These are phyloP conservation scores for Plectosphaerella cucumerina DNA, from an alignment of 2,329 filamentous ascomycete genomes.

Conservation along the genomic window DNA sequence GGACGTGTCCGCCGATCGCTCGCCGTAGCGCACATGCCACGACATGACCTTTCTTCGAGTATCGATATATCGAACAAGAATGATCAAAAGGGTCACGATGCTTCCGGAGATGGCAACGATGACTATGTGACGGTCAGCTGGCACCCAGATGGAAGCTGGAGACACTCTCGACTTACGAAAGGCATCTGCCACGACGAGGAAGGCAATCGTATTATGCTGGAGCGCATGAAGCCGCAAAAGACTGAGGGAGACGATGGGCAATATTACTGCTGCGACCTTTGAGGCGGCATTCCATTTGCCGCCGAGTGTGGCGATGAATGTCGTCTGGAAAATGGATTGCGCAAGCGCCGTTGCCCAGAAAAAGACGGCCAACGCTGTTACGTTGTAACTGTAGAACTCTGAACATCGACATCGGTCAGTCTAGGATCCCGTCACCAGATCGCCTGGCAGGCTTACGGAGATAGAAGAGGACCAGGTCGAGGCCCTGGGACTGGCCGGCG, in stretches of 20 bases:
- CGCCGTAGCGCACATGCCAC: slow-evolving; percentile 27
- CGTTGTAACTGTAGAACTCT: slow-evolving; percentile 49
- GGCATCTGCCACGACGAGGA: slow-evolving; percentile 3
- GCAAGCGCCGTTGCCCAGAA: slow-evolving; percentile 26
- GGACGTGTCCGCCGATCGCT: slow-evolving; percentile 12
- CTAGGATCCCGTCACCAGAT: neutral
- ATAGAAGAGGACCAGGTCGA: slow-evolving; percentile 41
- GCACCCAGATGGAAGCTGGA: neutral
- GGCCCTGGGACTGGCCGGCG: slow-evolving; percentile 32
- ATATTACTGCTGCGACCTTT: neutral
- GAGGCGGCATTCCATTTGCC: neutral
- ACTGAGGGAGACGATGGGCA: neutral
- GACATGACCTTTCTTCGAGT: slow-evolving; percentile 25
- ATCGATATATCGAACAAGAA: neutral
- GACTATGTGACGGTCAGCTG: neutral
- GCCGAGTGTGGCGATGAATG: neutral
- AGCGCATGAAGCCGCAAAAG: slow-evolving; percentile 3
- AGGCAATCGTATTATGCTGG: neutral
- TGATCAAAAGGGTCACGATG: neutral
- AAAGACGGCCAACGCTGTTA: slow-evolving; percentile 39
- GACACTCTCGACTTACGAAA: neutral
- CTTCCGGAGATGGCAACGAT: neutral
- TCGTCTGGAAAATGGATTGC: slow-evolving; percentile 6
- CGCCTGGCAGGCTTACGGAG: slow-evolving; percentile 32
- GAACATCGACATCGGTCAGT: neutral